Evolutionary conservation across 2,329 filamentous ascomycete genomes (phyloP), one percentile per base, ranked within the genome.

Genomic region (Aspergillus clavatus): DNA sequence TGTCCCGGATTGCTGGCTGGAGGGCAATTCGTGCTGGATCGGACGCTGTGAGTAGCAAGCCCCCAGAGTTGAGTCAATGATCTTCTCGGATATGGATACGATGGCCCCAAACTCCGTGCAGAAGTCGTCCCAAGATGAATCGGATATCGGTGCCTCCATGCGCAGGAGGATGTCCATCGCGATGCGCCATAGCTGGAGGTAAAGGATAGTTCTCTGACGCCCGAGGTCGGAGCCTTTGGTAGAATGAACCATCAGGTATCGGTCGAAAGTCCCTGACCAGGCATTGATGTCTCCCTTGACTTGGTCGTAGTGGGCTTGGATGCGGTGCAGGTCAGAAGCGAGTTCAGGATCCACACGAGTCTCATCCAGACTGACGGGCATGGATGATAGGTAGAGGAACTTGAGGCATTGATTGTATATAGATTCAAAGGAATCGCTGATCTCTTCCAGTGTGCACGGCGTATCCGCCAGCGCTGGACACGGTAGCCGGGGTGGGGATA

Each of bases 371-470:
- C 29, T 16, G 5, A 14, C 28, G 14, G n/a, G 19, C 19, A 4
- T 42, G 24, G n/a, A 35, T 12, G 10, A 49, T 18, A 35, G 47
- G 40, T 28, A 49, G 36, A 42, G 38, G 40, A 39, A 38, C 11
- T 23, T 40, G n/a, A 37, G 39, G 11, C 52, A 48, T 4, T 43
- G 39, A 28, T 56, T 53, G 37, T 56, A 56, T 4, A 52, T n/a
- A 10, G 47, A 31, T 23, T 50, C 45, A 31, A 56, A 53, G 1
- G 31, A 40, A 23, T 41, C 27, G 12, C 43, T 31, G n/a, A 50
- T 35, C 10, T 47, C 43, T 11, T 56, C 48, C 24, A 51, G 27
- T 7, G 26, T 48, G 24, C 37, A 45, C 21, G 45, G 42, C 2
- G 16, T 29, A n/a, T 24, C 16, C 3, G 38, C 35, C 2, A 10